These are phyloP conservation scores for Gardenia jasminoides DNA, from an alignment of 257 asterid species.

Conservation along the genomic window DNA sequence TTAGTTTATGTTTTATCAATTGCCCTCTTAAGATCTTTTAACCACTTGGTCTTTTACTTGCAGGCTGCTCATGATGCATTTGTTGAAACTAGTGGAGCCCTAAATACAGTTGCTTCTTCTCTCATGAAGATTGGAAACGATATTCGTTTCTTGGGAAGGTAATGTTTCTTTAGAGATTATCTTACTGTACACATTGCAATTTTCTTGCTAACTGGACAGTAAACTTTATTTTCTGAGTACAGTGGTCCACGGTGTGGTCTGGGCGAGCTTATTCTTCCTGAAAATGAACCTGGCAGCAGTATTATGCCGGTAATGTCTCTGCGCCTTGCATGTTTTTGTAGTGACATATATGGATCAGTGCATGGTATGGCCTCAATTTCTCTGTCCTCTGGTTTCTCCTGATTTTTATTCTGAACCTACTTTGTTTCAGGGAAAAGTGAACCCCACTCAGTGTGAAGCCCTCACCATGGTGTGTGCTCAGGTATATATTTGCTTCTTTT, in stretches of 20 bases:
- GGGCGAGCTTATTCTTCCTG: conserved; percentile 97
- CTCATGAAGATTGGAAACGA: conserved; percentile 98
- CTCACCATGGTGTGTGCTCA: conserved; percentile 98
- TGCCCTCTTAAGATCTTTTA: background rate
- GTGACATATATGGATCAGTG: background rate
- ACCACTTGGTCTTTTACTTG: conserved; percentile 9
- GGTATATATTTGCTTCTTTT: conserved; percentile 39
- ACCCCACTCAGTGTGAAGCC: conserved; percentile 98
- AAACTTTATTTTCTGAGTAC: conserved; percentile 29
- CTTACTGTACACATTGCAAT: conserved; percentile 10
- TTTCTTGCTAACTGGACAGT: conserved; percentile 8
- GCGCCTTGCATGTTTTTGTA: conserved; percentile 16
- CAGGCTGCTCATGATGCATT: conserved; percentile 99
- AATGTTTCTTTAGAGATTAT: conserved; percentile 20
- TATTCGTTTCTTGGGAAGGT: conserved; percentile 97
- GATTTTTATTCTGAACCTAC: background rate
- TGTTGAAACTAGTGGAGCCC: conserved; percentile 92
- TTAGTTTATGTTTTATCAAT: too few species aligned
- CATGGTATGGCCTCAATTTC: conserved; percentile 8
- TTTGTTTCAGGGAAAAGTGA: conserved; percentile 85
- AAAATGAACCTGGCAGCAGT: conserved; percentile 99
- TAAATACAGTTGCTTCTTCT: conserved; percentile 86
- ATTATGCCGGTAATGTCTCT: conserved; percentile 83
- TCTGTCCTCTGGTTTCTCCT: conserved; percentile 11
- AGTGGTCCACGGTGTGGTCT: conserved; percentile 99